Evolutionary conservation across 768 basidiomycete species (phyloP).

Genomic region (Zangia roseola): DNA sequence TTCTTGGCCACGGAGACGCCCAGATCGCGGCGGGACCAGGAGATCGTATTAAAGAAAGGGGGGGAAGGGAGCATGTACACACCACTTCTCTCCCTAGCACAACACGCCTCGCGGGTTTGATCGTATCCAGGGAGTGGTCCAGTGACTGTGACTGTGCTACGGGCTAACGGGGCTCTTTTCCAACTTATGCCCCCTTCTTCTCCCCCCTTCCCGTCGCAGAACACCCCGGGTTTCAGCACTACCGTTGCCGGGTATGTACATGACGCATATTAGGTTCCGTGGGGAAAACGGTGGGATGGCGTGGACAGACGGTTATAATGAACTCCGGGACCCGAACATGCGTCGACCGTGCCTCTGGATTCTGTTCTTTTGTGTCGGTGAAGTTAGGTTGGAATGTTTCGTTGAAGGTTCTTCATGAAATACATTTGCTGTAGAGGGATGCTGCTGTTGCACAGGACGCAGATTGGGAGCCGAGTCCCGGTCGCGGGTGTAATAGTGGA

Average conservation of each 20-base stretch:
- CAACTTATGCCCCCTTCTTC: too few relatives aligned
- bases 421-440: slow-evolving; percentile 6
- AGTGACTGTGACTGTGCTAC: too few relatives aligned
- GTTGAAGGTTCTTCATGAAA: not conserved
- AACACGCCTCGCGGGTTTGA: too few relatives aligned
- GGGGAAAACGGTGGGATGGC: slow-evolving; percentile 3
- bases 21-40: not conserved
- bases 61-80: not conserved
- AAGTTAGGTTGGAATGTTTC: too few relatives aligned
- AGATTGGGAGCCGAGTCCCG: slow-evolving; percentile 13
- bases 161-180: too few relatives aligned
- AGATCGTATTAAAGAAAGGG: slow-evolving; percentile 14
- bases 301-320: slow-evolving; percentile 12
- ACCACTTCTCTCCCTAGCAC: not conserved
- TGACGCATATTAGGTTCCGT: slow-evolving; percentile 4
- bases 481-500: slow-evolving; percentile 7
- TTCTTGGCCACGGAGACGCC: too few relatives aligned
- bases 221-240: not conserved
- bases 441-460: slow-evolving; percentile 15
- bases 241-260: slow-evolving; percentile 4
- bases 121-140: too few relatives aligned
- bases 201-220: too few relatives aligned
- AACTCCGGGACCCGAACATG: slow-evolving; percentile 20
- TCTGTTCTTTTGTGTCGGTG: too few relatives aligned
- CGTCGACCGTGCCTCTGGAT: not conserved